Conservation (phyloP, 2,329 filamentous ascomycete genomes). For the Trichoderma sp. region DNA sequence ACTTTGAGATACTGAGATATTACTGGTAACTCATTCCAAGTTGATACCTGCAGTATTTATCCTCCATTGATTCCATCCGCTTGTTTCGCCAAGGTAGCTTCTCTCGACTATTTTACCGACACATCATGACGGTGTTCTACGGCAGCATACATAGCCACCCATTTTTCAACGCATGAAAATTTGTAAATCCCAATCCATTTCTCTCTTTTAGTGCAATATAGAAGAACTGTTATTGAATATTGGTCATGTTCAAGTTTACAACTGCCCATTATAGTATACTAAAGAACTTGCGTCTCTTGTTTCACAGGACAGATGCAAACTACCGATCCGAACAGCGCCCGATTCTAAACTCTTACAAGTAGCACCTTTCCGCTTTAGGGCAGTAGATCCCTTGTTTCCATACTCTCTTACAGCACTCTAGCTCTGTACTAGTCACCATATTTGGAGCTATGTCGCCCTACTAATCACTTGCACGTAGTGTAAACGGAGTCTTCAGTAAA, state of each 20-base stretch:
- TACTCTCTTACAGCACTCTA: background rate
- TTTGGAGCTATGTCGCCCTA: background rate
- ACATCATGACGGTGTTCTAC: background rate
- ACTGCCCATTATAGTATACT: background rate
- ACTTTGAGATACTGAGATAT: background rate
- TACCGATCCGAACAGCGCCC: background rate
- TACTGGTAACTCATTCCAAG: background rate
- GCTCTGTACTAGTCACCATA: background rate
- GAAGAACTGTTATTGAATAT: background rate
- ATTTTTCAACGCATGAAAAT: background rate
- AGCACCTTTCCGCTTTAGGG: background rate
- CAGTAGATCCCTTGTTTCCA: background rate
- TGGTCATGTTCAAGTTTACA: background rate
- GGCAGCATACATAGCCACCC: background rate
- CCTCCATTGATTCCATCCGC: background rate
- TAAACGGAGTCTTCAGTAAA: background rate
- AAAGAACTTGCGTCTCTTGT: background rate
- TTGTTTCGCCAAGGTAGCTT: background rate
- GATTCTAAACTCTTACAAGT: background rate
- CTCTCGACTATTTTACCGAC: background rate
- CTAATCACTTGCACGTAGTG: background rate
- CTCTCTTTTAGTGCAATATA: background rate
- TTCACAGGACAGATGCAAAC: background rate
- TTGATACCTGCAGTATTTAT: background rate
- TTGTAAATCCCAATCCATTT: background rate